A percentile compares a stretch with the other conserved stretches of the same genome.
Evolutionary conservation across 768 basidiomycete species (phyloP).

Genomic region (Podaxis sp.): DNA sequence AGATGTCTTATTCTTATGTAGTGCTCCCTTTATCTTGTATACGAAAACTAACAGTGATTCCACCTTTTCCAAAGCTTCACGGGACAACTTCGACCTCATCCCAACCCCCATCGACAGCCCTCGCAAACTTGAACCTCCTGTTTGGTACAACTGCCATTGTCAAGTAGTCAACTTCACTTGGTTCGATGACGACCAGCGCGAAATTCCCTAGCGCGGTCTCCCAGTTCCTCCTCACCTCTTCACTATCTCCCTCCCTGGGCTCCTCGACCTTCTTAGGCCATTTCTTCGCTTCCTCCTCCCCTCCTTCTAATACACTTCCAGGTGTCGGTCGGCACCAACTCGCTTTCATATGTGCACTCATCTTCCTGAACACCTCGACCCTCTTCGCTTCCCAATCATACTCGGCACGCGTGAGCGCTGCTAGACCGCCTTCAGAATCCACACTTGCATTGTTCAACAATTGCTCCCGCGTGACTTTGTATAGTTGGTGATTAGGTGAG

Average conservation of each 20-base stretch:
- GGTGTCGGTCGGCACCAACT: slow-evolving; percentile 71
- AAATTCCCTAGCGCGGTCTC: slow-evolving; percentile 64
- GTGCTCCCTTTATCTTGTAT: background rate
- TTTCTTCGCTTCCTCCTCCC: slow-evolving; percentile 54
- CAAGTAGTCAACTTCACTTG: slow-evolving; percentile 65
- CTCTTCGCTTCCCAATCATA: slow-evolving; percentile 73
- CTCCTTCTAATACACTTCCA: slow-evolving; percentile 51
- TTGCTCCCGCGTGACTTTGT: slow-evolving; percentile 32
- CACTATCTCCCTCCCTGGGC: slow-evolving; percentile 38
- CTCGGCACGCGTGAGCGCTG: slow-evolving; percentile 35
- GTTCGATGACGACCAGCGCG: slow-evolving; percentile 71
- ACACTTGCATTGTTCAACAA: slow-evolving; percentile 21
- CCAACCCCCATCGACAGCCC: slow-evolving; percentile 43
- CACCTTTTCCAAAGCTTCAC: slow-evolving; percentile 29
- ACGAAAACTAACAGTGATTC: background rate
- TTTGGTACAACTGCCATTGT: slow-evolving; percentile 61
- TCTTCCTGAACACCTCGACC: slow-evolving; percentile 52
- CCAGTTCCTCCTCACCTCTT: slow-evolving; percentile 46
- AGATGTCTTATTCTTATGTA: slow-evolving; percentile 15
- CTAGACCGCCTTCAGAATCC: slow-evolving; percentile 23
- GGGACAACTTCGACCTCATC: slow-evolving; percentile 64
- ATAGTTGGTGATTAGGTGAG: slow-evolving; percentile 36
- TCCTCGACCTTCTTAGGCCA: slow-evolving; percentile 63
- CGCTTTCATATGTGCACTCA: slow-evolving; percentile 67
- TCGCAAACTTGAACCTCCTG: slow-evolving; percentile 44